Evolutionary conservation across 2,329 filamentous ascomycete species (phyloP).

Genomic region (Curvularia spicifera): DNA sequence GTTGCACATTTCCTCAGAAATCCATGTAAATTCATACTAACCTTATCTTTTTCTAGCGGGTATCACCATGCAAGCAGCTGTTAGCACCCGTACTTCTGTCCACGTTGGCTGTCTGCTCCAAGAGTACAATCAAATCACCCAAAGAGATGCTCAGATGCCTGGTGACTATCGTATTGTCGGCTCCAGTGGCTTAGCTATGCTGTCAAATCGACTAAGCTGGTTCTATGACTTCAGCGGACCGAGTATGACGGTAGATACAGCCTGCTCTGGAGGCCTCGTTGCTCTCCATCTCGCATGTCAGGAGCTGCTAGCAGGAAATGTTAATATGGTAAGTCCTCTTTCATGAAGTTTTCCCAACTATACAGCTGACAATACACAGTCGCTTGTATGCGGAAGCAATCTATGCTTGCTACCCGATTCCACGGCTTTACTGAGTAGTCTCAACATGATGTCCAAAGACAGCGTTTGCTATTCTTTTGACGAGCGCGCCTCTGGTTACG

Average conservation of each 20-base stretch:
- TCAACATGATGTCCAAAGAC: slow-evolving; percentile 39
- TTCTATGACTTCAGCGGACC: slow-evolving; percentile 37
- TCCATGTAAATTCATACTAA: not conserved
- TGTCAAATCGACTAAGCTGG: slow-evolving; percentile 31
- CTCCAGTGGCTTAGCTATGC: slow-evolving; percentile 17
- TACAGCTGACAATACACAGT: slow-evolving; percentile 4
- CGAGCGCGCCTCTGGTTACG: slow-evolving; percentile 65
- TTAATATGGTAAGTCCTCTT: slow-evolving; percentile 17
- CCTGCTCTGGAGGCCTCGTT: slow-evolving; percentile 34
- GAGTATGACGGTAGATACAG: slow-evolving; percentile 36
- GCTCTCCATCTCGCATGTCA: slow-evolving; percentile 33
- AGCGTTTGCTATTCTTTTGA: slow-evolving; percentile 52
- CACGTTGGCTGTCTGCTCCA: slow-evolving; percentile 23
- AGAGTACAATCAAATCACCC: slow-evolving; percentile 21
- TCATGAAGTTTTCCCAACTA: not conserved
- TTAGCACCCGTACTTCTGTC: slow-evolving; percentile 28
- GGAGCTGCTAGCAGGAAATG: slow-evolving; percentile 17
- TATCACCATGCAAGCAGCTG: slow-evolving; percentile 20
- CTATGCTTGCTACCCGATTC: slow-evolving; percentile 21
- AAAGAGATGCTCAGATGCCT: slow-evolving; percentile 19
- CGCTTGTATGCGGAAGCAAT: slow-evolving; percentile 24
- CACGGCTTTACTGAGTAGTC: slow-evolving; percentile 13
- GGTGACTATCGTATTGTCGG: slow-evolving; percentile 18
- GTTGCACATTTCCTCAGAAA: not conserved
- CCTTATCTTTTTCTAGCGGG: slow-evolving; percentile 14